Percentiles rank a stretch among this genome's conserved stretches.
Conservation (phyloP, 352 stramenopile species). For the Ophiocytium majus region DNA sequence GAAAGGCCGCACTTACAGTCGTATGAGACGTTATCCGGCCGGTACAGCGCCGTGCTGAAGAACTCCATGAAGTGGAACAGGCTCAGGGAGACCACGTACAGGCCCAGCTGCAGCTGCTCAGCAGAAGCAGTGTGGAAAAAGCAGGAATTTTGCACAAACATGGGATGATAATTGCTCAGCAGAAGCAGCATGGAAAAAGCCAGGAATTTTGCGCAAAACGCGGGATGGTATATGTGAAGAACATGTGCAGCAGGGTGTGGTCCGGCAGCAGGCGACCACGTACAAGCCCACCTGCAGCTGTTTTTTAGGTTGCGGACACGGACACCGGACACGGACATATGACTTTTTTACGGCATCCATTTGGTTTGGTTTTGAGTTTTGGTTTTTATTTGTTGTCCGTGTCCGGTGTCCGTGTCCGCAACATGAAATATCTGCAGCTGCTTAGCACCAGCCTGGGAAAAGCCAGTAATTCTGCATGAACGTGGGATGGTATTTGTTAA, state of each 20-base stretch:
- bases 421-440: neutral
- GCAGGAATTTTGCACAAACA: neutral
- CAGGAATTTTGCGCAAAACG: neutral
- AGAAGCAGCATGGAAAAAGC: neutral
- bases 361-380: too few species aligned
- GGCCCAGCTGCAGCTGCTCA: slow-evolving; percentile 48
- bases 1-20: slow-evolving; percentile 54
- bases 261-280: neutral
- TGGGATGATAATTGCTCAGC: neutral
- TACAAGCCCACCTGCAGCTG: too few species aligned
- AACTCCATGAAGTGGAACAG: slow-evolving; percentile 60
- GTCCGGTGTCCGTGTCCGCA: too few species aligned
- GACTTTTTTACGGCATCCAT: too few species aligned
- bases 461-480: neutral
- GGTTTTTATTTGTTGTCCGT: too few species aligned
- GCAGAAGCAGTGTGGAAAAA: neutral
- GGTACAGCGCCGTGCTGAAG: slow-evolving; percentile 54
- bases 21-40: slow-evolving; percentile 53
- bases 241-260: neutral
- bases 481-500: neutral
- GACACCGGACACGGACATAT: too few species aligned
- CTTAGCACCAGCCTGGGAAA: neutral
- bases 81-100: slow-evolving; percentile 45
- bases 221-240: neutral
- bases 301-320: too few species aligned